A percentile compares a stretch with the other conserved stretches of the same genome.
Evolutionary conservation across 1,284 basidiomycete species (phyloP).

Genomic region (Phaffia rhodozyma): DNA sequence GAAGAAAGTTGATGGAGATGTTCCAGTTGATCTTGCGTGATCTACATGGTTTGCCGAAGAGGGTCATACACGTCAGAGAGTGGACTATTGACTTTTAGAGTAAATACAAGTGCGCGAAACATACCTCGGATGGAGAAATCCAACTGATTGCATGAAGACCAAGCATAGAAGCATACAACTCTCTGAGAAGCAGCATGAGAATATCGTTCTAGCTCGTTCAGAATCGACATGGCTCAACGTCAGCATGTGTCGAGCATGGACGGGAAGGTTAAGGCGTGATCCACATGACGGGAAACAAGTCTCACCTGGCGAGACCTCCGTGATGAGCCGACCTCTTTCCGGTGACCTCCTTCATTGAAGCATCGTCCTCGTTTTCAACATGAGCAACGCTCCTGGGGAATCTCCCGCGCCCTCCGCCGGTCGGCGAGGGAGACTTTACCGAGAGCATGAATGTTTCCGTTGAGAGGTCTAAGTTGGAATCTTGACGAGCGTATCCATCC

Average conservation of each 20-base stretch:
- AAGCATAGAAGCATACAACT: slow-evolving; percentile 32
- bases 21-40: slow-evolving; percentile 34
- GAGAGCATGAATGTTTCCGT: not conserved
- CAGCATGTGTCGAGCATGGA: too few relatives aligned
- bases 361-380: not conserved
- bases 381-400: not conserved
- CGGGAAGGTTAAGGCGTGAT: too few relatives aligned
- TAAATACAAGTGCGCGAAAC: not conserved
- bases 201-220: slow-evolving; percentile 26
- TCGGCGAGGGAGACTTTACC: not conserved
- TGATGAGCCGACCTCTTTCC: not conserved
- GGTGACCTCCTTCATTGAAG: not conserved
- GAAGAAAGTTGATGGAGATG: slow-evolving; percentile 31
- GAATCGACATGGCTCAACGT: not conserved
- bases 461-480: slow-evolving; percentile 7
- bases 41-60: slow-evolving; percentile 16
- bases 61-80: not conserved
- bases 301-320: not conserved
- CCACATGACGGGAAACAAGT: not conserved
- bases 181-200: slow-evolving; percentile 34
- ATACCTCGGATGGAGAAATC: slow-evolving; percentile 29
- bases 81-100: not conserved
- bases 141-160: slow-evolving; percentile 31
- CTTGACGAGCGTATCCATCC: slow-evolving; percentile 9
- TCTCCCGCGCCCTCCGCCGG: not conserved